Conservation (phyloP, 768 basidiomycete species). For the Auriscalpium vulgare region DNA sequence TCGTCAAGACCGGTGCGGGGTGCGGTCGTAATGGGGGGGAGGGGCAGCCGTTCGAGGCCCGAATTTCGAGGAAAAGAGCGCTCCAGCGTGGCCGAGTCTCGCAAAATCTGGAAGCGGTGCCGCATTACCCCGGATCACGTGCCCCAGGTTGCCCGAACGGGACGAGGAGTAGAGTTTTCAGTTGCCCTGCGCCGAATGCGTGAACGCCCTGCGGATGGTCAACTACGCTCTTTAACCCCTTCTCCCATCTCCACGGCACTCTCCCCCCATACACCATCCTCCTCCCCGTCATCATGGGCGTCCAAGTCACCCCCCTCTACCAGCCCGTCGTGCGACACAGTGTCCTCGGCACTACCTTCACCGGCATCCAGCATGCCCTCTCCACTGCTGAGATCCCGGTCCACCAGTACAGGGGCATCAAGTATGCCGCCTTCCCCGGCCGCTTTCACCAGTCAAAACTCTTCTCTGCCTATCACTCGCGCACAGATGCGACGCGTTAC, state of each 20-base stretch:
- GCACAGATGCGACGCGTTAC: constrained; percentile 55
- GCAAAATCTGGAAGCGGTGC: not conserved
- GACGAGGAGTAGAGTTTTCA: not conserved
- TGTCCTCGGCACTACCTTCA: constrained; percentile 55
- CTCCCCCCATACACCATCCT: not conserved
- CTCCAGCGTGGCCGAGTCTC: not conserved
- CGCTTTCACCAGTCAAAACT: constrained; percentile 71
- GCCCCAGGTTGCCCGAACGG: not conserved
- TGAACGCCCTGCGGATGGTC: not conserved
- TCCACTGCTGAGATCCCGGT: constrained; percentile 50
- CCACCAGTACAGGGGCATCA: constrained; percentile 71
- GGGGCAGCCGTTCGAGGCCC: not conserved
- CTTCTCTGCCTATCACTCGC: constrained; percentile 45
- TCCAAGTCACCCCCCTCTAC: constrained; percentile 8
- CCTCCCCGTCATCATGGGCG: constrained; percentile 3
- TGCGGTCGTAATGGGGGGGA: not conserved
- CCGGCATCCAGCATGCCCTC: constrained; percentile 51
- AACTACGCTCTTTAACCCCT: not conserved
- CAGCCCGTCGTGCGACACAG: constrained; percentile 39
- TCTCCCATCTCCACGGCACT: not conserved
- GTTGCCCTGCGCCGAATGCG: not conserved
- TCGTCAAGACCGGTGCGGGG: not conserved
- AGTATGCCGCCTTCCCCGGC: constrained; percentile 65
- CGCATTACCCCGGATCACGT: not conserved
- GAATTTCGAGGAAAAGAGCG: not conserved